A percentile compares a stretch with the other conserved stretches of the same genome.
Evolutionary conservation across 176 grass and related monocot species (phyloP).

Genomic region (Tuctoria greenei): DNA sequence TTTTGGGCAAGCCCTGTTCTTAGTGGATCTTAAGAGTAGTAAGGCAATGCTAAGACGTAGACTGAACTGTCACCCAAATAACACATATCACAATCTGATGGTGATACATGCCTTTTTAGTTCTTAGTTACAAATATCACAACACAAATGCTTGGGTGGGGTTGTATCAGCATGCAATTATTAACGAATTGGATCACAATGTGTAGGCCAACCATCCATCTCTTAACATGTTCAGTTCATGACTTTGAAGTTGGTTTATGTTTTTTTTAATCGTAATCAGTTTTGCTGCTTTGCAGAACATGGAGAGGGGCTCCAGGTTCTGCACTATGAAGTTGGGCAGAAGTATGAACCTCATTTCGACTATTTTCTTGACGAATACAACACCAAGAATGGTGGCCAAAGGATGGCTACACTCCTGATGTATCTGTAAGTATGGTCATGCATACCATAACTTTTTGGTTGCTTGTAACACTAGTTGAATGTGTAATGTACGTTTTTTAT

Average conservation of each 20-base stretch:
- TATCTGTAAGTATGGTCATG: slow-evolving; percentile 71
- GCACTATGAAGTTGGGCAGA: slow-evolving; percentile 96
- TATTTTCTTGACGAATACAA: slow-evolving; percentile 91
- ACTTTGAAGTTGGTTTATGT: background rate
- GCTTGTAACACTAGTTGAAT: background rate
- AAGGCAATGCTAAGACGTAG: background rate
- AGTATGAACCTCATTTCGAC: slow-evolving; percentile 90
- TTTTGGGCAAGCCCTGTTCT: background rate
- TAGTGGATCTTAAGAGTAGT: background rate
- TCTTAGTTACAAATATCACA: background rate
- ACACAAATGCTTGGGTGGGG: background rate
- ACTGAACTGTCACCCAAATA: background rate
- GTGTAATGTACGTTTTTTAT: background rate
- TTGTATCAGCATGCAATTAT: background rate
- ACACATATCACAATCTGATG: background rate
- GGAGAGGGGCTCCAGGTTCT: slow-evolving; percentile 90
- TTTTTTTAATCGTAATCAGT: background rate
- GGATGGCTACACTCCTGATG: slow-evolving; percentile 95
- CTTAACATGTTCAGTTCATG: background rate
- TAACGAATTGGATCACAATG: background rate
- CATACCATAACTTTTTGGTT: slow-evolving; percentile 14
- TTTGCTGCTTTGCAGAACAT: slow-evolving; percentile 50
- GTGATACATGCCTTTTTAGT: background rate
- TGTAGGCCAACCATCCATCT: background rate
- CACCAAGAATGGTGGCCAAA: slow-evolving; percentile 82